Evolutionary conservation across 2,329 filamentous ascomycete species (phyloP).

Genomic region (Ascochyta koolunga): DNA sequence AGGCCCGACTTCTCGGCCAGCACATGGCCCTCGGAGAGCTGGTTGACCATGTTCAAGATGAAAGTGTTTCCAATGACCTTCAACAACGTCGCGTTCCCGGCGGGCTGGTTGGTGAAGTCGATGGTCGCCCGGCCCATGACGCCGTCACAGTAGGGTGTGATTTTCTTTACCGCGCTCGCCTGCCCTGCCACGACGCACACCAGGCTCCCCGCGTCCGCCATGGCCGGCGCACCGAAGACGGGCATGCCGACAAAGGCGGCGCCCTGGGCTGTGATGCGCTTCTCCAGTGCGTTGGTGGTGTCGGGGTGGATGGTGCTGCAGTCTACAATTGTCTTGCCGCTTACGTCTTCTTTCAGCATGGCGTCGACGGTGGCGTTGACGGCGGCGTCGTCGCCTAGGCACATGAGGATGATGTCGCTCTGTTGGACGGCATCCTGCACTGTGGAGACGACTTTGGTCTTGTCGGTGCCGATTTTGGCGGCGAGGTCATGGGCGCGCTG

Average conservation of each 20-base stretch:
- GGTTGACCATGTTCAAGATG: slow-evolving; percentile 80
- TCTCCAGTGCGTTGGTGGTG: slow-evolving; percentile 71
- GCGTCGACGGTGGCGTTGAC: slow-evolving; percentile 67
- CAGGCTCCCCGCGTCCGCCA: slow-evolving; percentile 73
- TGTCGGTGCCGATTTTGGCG: slow-evolving; percentile 63
- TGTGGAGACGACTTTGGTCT: slow-evolving; percentile 67
- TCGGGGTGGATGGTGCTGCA: slow-evolving; percentile 89
- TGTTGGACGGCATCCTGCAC: slow-evolving; percentile 69
- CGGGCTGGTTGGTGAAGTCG: slow-evolving; percentile 72
- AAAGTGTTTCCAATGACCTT: slow-evolving; percentile 90
- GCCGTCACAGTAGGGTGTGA: slow-evolving; percentile 73
- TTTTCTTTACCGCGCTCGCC: slow-evolving; percentile 63
- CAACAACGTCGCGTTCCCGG: slow-evolving; percentile 71
- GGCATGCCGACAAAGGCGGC: slow-evolving; percentile 77
- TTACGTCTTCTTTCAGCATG: slow-evolving; percentile 63
- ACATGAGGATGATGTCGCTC: slow-evolving; percentile 82
- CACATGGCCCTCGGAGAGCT: slow-evolving; percentile 77
- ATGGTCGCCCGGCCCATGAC: slow-evolving; percentile 74
- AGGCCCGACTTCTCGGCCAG: slow-evolving; percentile 82
- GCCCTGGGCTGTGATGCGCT: slow-evolving; percentile 63
- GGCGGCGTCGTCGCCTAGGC: slow-evolving; percentile 77
- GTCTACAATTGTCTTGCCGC: slow-evolving; percentile 81
- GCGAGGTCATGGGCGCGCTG: slow-evolving; percentile 69
- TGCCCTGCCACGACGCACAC: slow-evolving; percentile 76
- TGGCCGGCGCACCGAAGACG: slow-evolving; percentile 74